Conservation (phyloP, 2,329 filamentous ascomycete species). For the Aspergillus caelatus region DNA sequence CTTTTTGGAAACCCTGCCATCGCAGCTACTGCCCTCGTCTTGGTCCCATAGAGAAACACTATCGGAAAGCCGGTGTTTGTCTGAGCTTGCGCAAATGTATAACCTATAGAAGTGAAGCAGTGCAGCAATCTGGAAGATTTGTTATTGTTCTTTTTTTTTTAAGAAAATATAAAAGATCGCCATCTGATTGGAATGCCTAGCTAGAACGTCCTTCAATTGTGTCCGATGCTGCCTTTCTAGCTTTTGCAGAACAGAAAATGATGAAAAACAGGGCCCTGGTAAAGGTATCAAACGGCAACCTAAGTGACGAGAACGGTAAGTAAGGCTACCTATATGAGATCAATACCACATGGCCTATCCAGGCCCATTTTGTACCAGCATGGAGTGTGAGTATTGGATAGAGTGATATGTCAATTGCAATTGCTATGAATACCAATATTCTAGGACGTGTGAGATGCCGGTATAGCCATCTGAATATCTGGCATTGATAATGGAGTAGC, state of each 20-base stretch:
- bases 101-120: neutral
- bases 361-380: too few species aligned
- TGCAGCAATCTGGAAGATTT: neutral
- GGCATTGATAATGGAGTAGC: too few species aligned
- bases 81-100: neutral
- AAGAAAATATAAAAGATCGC: neutral
- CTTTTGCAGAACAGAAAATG: too few species aligned
- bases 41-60: neutral
- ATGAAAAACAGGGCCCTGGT: too few species aligned
- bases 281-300: too few species aligned
- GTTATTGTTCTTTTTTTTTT: too few species aligned
- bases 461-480: neutral
- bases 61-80: neutral
- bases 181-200: neutral
- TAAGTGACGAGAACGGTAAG: too few species aligned
- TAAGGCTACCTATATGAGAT: too few species aligned
- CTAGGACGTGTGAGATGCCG: neutral
- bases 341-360: too few species aligned
- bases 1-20: neutral
- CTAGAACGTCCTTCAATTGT: too few species aligned
- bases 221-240: too few species aligned
- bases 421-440: neutral
- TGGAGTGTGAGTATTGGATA: too few species aligned
- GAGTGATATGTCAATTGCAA: neutral
- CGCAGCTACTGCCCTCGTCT: neutral